Percentiles rank a stretch among this genome's conserved stretches.
Conservation (phyloP, 345 rosid species). For the Ceriops decandra region DNA sequence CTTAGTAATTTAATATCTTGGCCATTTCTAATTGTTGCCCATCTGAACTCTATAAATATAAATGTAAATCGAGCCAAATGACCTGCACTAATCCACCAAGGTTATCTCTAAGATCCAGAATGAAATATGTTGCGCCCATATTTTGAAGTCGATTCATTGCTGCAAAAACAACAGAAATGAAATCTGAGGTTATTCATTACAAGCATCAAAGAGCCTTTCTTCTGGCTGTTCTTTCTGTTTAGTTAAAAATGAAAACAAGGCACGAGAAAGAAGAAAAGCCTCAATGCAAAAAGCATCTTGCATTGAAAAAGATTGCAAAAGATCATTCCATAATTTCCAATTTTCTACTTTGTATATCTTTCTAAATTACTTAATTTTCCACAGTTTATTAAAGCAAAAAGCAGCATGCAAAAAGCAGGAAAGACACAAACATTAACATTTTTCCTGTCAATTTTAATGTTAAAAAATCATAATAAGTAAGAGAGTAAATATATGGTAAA, state of each 20-base stretch:
- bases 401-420: background rate
- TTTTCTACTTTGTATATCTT: background rate
- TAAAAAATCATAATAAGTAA: background rate
- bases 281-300: background rate
- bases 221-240: too few species aligned
- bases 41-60: background rate
- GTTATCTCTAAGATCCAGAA: constrained; percentile 94
- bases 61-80: constrained; percentile 1
- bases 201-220: too few species aligned
- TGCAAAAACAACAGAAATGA: constrained; percentile 19
- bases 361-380: background rate
- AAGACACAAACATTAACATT: background rate
- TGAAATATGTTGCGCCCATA: constrained; percentile 80
- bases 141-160: constrained; percentile 88
- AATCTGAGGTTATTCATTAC: too few species aligned
- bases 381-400: background rate
- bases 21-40: background rate
- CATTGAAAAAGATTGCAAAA: background rate
- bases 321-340: background rate
- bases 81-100: constrained; percentile 98
- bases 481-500: background rate
- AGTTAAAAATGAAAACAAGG: too few species aligned
- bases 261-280: too few species aligned
- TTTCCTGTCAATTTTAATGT: background rate
- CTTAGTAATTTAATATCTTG: too few species aligned